These are phyloP conservation scores for Drechmeria coniospora DNA, from an alignment of 2,329 filamentous ascomycete genomes.

Conservation along the genomic window DNA sequence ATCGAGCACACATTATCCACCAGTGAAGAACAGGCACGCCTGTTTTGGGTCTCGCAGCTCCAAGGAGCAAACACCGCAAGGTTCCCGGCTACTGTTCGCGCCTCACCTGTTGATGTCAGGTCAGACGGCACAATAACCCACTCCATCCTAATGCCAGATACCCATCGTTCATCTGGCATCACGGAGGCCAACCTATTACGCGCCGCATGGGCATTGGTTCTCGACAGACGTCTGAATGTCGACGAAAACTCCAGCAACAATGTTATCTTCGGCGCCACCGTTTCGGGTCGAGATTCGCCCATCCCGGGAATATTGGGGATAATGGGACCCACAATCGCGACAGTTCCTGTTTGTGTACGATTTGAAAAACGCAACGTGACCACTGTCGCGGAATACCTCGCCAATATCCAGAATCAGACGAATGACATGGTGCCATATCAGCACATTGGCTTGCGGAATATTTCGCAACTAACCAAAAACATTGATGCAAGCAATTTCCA, in stretches of 20 bases:
- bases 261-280: slow-evolving; percentile 12
- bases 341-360: slow-evolving; percentile 12
- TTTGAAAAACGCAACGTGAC: slow-evolving; percentile 1
- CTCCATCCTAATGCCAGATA: slow-evolving; percentile 1
- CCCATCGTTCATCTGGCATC: slow-evolving; percentile 2
- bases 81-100: not conserved
- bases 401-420: slow-evolving; percentile 4
- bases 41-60: not conserved
- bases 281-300: slow-evolving; percentile 13
- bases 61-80: not conserved
- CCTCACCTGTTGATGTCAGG: not conserved
- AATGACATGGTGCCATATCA: slow-evolving; percentile 6
- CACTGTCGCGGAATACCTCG: slow-evolving; percentile 3
- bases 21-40: not conserved
- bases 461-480: slow-evolving; percentile 1
- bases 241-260: slow-evolving; percentile 5
- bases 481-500: not conserved
- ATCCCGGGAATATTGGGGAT: slow-evolving; percentile 12
- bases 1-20: slow-evolving; percentile 1
- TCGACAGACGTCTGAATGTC: slow-evolving; percentile 7
- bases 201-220: slow-evolving; percentile 12
- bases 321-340: slow-evolving; percentile 15
- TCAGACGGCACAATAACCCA: slow-evolving; percentile 1
- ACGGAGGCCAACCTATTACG: slow-evolving; percentile 9
- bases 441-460: slow-evolving; percentile 10